Evolutionary conservation across 257 asterid genomes (phyloP), one percentile per base, ranked within the genome.

Genomic region (Plantago major): DNA sequence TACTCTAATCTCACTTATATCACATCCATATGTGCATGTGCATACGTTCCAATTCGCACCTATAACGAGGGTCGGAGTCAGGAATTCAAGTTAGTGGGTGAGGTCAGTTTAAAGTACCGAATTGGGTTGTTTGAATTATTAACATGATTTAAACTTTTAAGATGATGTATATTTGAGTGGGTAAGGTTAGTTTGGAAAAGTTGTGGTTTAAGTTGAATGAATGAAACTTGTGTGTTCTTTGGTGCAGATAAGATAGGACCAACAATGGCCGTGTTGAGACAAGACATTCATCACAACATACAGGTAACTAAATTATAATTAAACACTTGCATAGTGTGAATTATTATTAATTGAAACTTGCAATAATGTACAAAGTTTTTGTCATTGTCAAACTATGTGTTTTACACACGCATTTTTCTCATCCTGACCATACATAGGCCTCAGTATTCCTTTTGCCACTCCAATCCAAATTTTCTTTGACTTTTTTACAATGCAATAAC

Each of bases 221-320:
- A 18, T 43, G 55, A 40, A 48, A 37, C 0, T 28, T 44, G 3
- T 33, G 40, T 33, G 8, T 63, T 10, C 2, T n/a, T 53, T 63
- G 26, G 42, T 80, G 81, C 80, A 91, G 98, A 91, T 88, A 88
- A 91, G 96, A 88, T 91, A 62, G 98, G 98, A 69, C 96, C 96
- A 63, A 86, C 90, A 64, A 88, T 91, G 98, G 78, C 90, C 12
- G 97, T 87, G n/a, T 38, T 90, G 72, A 83, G 96, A 80, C 96
- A 80, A 67, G 96, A 91, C 80, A 79, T 91, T 54, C 67, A 74
- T 75, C 88, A 84, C 28, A 91, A 91, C 62, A 82, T 88, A 16
- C 86, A 91, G 90, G 96, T 84, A 74, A 63, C 9, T 1, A 13
- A 28, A 60, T 38, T 40, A 4, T 33, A 33, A 5, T 33, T 5